Evolutionary conservation across 371 early-diverging fungal species (phyloP).

Genomic region (Dentiscutata heterogama): DNA sequence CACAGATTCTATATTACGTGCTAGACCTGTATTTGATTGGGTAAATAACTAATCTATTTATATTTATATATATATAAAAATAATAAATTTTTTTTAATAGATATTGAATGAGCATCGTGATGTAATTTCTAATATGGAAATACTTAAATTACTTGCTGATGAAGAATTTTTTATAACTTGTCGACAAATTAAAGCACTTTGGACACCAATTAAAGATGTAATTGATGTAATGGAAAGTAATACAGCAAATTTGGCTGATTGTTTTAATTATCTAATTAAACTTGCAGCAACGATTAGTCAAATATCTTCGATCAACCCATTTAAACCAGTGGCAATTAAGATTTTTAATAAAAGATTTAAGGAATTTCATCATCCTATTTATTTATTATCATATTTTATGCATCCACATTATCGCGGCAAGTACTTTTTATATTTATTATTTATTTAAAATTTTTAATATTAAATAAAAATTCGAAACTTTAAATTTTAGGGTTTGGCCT

Average conservation of each 20-base stretch:
- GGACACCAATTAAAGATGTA: background rate
- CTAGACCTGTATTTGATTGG: background rate
- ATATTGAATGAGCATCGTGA: background rate
- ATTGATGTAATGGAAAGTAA: background rate
- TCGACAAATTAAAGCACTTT: background rate
- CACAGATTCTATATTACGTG: conserved; percentile 4
- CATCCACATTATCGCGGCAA: background rate
- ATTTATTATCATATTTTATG: background rate
- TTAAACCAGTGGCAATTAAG: background rate
- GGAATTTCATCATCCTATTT: background rate
- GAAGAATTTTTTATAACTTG: conserved; percentile 2
- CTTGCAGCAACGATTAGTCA: background rate
- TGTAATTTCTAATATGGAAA: background rate
- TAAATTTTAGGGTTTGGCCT: background rate
- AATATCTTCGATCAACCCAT: background rate
- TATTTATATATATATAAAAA: background rate
- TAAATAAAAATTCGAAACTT: background rate
- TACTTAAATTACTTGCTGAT: background rate
- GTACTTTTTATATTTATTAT: background rate
- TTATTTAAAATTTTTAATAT: background rate
- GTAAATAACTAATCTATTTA: background rate
- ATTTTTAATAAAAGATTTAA: background rate
- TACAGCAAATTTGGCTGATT: background rate
- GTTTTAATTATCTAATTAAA: background rate
- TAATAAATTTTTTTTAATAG: background rate